Base-by-base conservation (phyloP, 169 alveolate genomes). In the Plasmodium gaboni region DNA sequence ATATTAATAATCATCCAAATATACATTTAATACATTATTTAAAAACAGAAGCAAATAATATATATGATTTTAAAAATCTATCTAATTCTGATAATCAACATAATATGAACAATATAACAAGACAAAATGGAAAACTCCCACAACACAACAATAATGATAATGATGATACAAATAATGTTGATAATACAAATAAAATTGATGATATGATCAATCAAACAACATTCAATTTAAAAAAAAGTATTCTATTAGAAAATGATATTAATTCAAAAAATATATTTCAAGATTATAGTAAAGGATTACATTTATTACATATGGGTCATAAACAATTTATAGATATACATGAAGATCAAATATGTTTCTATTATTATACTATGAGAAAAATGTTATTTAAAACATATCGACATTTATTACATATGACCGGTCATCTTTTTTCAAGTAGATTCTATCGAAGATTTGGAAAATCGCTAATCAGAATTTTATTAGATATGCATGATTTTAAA, bases 261-360 rank as follows among this genome's bases (percentile, higher is more conserved):
- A 42, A 28, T 17, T 59, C 73, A 61, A 42, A 48, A 83, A 83
- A 67, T 48, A 67, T 55, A 53, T 38, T 68, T 67, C 51, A 38
- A 48, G 91, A 83, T 48, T 83, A 83, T 61, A 83, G 65, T 28
- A 83, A 60, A 53, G 80, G 85, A 28, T 48, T 83, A 12, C 46
- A 53, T 61, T 32, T 55, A 60, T 61, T 68, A 63, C 91, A 83
- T 48, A 15, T 67, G 53, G 91, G 85, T 2, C 91, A 83, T 57
- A 83, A 83, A 50, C 91, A 83, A 9, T 83, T 83, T 71, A 6
- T 83, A 12, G 91, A 83, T 26, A 83, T 83, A 4, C 91, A 83
- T 12, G 91, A 83, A 57, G 91, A 83, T 50, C 85, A 83, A 42
- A 68, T 83, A 1, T 68, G 91, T 32, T 83, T 83, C 26, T 83